These are phyloP conservation scores for Sporisorium graminicola DNA, from an alignment of 1,284 basidiomycete species.

Conservation along the genomic window DNA sequence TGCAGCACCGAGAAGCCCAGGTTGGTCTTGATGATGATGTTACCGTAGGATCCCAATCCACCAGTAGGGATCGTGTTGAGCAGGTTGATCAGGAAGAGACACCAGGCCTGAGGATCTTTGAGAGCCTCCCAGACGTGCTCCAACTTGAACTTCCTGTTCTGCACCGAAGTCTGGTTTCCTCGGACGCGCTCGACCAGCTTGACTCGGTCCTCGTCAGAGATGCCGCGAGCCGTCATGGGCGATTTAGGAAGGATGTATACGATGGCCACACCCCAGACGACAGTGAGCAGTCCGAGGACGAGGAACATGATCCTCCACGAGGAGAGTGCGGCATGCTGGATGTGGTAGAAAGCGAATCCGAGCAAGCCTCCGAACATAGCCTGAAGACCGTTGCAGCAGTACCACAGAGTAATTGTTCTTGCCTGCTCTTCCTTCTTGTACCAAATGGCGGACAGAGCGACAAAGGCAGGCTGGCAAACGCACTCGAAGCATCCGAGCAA, in stretches of 20 bases:
- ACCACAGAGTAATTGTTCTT: constrained; percentile 52
- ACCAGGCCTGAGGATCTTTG: constrained; percentile 71
- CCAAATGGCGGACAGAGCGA: constrained; percentile 54
- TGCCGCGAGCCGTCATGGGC: constrained; percentile 68
- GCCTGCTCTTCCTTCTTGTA: constrained; percentile 53
- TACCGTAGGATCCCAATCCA: constrained; percentile 72
- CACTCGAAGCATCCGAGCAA: constrained; percentile 64
- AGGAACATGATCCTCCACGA: constrained; percentile 75
- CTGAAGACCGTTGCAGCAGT: constrained; percentile 50
- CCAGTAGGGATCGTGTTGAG: constrained; percentile 75
- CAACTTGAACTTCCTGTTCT: constrained; percentile 74
- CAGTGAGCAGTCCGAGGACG: constrained; percentile 53
- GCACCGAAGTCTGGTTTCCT: constrained; percentile 73
- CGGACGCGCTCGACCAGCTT: constrained; percentile 74
- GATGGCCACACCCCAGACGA: constrained; percentile 37
- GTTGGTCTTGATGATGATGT: constrained; percentile 70
- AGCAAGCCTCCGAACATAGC: constrained; percentile 52
- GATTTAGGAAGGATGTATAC: constrained; percentile 65
- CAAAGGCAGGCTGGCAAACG: constrained; percentile 59
- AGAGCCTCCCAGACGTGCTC: constrained; percentile 73
- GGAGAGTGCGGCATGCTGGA: constrained; percentile 71
- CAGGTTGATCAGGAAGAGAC: constrained; percentile 71
- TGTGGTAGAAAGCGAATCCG: constrained; percentile 71
- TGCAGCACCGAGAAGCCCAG: constrained; percentile 62
- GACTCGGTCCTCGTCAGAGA: constrained; percentile 72